Evolutionary conservation across 192 early-diverging fungal species (phyloP).

Genomic region (Cetraspora pellucida): DNA sequence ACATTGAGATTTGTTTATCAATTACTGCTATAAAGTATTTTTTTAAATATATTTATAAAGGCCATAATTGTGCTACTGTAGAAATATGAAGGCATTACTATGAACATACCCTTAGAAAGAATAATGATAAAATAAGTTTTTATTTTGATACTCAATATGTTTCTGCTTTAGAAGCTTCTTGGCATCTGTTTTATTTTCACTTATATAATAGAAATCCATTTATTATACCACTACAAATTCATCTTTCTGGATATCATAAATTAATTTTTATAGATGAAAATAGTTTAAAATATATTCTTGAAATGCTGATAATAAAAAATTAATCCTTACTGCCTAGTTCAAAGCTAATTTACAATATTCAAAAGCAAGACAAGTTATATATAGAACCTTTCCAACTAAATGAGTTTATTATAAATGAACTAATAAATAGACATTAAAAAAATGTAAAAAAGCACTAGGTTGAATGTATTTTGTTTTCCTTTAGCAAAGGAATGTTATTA

Average conservation of each 20-base stretch:
- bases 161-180: too few species aligned
- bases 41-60: too few species aligned
- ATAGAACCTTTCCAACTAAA: conserved; percentile 22
- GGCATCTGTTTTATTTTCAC: too few species aligned
- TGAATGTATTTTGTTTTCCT: conserved; percentile 31
- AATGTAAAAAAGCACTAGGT: conserved; percentile 29
- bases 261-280: conserved; percentile 19
- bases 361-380: conserved; percentile 8
- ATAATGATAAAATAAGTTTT: too few species aligned
- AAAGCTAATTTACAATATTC: conserved; percentile 19
- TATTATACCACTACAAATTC: too few species aligned
- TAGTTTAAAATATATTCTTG: conserved; percentile 10
- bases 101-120: too few species aligned
- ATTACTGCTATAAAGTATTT: too few species aligned
- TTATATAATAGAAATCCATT: too few species aligned
- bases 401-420: background rate
- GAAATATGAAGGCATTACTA: too few species aligned
- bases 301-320: background rate
- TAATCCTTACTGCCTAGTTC: conserved; percentile 34
- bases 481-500: conserved; percentile 36
- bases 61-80: too few species aligned
- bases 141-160: too few species aligned
- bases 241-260: background rate
- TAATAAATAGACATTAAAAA: conserved; percentile 16
- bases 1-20: conserved; percentile 35